phyloP scores from a whole-genome alignment of 2,329 filamentous ascomycete species.

The Zasmidium cellare region DNA sequence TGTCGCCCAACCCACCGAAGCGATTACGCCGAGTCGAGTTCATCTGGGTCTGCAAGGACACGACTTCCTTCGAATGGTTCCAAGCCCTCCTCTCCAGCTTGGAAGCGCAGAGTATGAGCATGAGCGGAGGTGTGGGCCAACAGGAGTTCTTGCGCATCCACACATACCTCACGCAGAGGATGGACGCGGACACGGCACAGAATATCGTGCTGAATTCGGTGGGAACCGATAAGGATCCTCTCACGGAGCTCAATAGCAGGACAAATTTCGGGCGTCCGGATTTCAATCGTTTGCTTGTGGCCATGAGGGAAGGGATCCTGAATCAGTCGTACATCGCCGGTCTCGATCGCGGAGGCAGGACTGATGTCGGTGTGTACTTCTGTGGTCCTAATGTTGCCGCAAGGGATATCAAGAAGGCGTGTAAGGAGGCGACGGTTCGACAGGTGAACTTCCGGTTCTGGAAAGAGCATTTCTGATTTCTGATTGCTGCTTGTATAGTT shows the following conservation, averaged over 20 bases:
- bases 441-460: conserved; percentile 96
- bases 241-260: conserved; percentile 84
- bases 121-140: conserved; percentile 56
- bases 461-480: conserved; percentile 83
- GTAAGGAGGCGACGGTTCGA: conserved; percentile 67
- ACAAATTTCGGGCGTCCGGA: conserved; percentile 96
- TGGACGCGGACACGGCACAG: conserved; percentile 88
- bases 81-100: conserved; percentile 89
- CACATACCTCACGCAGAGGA: conserved; percentile 91
- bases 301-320: conserved; percentile 84
- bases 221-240: conserved; percentile 80
- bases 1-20: conserved; percentile 82
- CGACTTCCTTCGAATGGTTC: conserved; percentile 97
- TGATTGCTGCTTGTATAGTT: not conserved
- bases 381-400: conserved; percentile 84
- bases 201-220: conserved; percentile 98
- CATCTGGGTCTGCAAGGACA: conserved; percentile 98
- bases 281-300: conserved; percentile 75
- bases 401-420: conserved; percentile 80
- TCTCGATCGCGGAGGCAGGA: conserved; percentile 65
- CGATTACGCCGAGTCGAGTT: conserved; percentile 95
- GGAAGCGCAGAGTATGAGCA: conserved; percentile 77
- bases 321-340: conserved; percentile 83
- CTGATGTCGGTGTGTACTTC: conserved; percentile 95
- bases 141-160: conserved; percentile 93